Percentiles rank a stretch among this genome's conserved stretches.
Evolutionary conservation across 148 eudicot species (phyloP).

Genomic region (Limonium bicolor): DNA sequence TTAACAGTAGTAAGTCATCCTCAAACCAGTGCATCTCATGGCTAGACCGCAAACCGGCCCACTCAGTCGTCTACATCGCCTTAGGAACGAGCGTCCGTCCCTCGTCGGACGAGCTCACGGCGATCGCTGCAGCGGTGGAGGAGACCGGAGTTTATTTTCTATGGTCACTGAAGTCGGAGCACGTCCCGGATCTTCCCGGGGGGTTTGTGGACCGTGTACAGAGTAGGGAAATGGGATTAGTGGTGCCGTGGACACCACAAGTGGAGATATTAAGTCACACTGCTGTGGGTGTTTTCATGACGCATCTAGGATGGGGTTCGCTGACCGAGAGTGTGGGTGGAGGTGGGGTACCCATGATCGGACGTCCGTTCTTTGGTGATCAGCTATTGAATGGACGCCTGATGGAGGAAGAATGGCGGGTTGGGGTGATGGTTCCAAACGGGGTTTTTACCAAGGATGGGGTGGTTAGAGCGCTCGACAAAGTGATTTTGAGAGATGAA

Average conservation of each 20-base stretch:
- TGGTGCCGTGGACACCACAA: constrained; percentile 76
- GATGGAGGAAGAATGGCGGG: no score
- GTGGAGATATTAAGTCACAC: constrained; percentile 26
- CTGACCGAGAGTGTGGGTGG: constrained; percentile 42
- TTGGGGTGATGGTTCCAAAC: no score
- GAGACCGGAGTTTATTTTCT: constrained; percentile 26
- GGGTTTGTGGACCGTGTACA: constrained; percentile 20
- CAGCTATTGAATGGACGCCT: constrained; percentile 36
- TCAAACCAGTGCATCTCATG: constrained; percentile 31
- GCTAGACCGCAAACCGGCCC: constrained; percentile 23
- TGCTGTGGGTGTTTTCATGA: constrained; percentile 40
- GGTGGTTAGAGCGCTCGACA: no score
- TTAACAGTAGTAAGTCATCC: constrained; percentile 9
- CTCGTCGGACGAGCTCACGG: constrained; percentile 25
- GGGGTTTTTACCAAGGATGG: no score
- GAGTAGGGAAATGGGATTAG: constrained; percentile 16
- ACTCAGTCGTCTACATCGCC: constrained; percentile 37
- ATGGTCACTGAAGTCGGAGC: constrained; percentile 38
- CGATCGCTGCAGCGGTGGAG: constrained; percentile 42
- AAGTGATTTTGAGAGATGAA: no score
- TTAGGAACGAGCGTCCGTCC: constrained; percentile 37
- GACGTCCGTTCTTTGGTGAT: constrained; percentile 58
- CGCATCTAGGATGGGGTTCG: constrained; percentile 81
- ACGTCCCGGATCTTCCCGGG: constrained; percentile 15
- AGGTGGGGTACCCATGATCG: constrained; percentile 54